Base-by-base conservation (phyloP, 2,329 filamentous ascomycete genomes). In the Ceratocystis huliohia region DNA sequence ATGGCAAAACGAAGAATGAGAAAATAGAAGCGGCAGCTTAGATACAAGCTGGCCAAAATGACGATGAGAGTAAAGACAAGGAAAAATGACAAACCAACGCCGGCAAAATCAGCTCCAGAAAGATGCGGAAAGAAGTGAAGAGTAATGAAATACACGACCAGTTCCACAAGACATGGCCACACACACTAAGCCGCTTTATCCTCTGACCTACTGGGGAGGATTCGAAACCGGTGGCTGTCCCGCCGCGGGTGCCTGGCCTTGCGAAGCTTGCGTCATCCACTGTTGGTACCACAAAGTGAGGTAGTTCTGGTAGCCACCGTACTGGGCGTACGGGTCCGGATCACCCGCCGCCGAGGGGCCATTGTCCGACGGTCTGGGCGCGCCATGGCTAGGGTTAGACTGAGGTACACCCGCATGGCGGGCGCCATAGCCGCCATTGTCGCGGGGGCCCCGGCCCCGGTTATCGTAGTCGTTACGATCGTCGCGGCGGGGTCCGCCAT, bases 251-350 rank as follows among this genome's bases (percentile, higher is more conserved):
- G 68, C 74, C 75, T 70, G 76, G 72, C 69, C 76, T 74, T 68
- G 75, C 74, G 69, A 65, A 77, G 77, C 71, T 33, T 78, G 76
- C 69, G 76, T 76, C 73, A 78, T 74, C 73, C 82, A 72, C 37
- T 88, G 88, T 73, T 89, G 86, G 77, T 91, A 92, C 89, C 89
- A 94, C 71, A 92, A 80, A 50, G 87, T 84, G 68, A 91, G 76
- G 74, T 93, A 94, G 71, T 87, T 87, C 71, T 91, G 83, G 75
- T 93, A 93, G 68, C 89, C 89, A 70, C 89, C 89, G 76, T 92
- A 94, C 67, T 86, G 81, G 67, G 89, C 89, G 75, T 94, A 94
- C 0, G 87, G 86, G 72, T 89, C 88, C 66, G 79, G 79, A 62
- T 78, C 80, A 69, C 81, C 79, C 68, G 77, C 17, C 1, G 63